Evolutionary conservation across 768 basidiomycete genomes (phyloP), one percentile per base, ranked within the genome.

Genomic region (Kwoniella dejecticola): DNA sequence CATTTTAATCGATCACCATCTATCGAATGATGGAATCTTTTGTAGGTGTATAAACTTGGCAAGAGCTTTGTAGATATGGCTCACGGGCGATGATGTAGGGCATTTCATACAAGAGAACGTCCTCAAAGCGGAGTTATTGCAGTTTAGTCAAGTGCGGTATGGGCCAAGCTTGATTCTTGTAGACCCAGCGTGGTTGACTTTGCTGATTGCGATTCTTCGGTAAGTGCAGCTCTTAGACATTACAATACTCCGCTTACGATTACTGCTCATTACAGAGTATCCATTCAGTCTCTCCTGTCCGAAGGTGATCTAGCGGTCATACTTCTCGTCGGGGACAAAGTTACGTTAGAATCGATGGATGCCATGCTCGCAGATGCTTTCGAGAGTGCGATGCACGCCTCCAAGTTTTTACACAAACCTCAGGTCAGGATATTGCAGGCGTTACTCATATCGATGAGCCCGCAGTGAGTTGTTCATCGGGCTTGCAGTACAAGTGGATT

Each of bases 81-180:
- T 36, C 7, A 36, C 33, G 7, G 15, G 7, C 7, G 15, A 7
- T 15, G 33, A 7, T 15, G 33, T 23, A 57, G 56, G 56, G 56
- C 56, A 57, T 24, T 57, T 47, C 29, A 31, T 57, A 4, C 56
- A 57, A 47, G 27, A 31, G n/a, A 40, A 57, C 13, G 56, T 57
- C 10, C 38, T 57, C 17, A 11, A 38, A 26, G 15, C 15, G 17
- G 56, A 57, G 23, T 23, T 57, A 3, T 7, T n/a, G 15, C 56
- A 57, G 23, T 57, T 57, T 31, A 31, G 10, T 19, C 40, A 33
- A 42, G 44, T 48, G 11, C 29, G 56, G 8, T 12, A n/a, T 23
- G 17, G 21, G 45, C 30, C 44, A 8, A 36, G 19, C n/a, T 10
- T 46, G 10, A 4, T 57, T 21, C 31, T 57, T 5, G 45, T 57